phyloP scores from a whole-genome alignment of 805 yeast genomes.

The Lachancea fermentati region DNA sequence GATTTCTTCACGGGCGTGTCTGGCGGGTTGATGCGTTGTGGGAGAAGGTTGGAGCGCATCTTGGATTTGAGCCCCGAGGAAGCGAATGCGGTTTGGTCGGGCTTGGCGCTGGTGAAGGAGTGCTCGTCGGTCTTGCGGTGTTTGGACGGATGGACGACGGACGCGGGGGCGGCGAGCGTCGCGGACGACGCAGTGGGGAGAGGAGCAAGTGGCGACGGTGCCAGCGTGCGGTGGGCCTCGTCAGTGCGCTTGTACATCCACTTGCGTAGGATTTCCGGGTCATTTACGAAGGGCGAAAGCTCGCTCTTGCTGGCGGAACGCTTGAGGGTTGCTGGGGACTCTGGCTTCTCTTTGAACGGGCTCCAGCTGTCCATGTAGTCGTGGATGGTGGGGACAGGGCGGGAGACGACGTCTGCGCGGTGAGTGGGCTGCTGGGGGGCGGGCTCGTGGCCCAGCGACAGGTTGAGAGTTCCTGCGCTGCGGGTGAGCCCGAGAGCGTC shows the following conservation, averaged over 20 bases:
- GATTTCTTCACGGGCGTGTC: slow-evolving; percentile 32
- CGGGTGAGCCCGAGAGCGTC: slow-evolving; percentile 38
- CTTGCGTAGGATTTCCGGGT: slow-evolving; percentile 17
- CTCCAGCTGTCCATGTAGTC: slow-evolving; percentile 26
- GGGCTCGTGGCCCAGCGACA: slow-evolving; percentile 38
- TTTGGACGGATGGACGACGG: slow-evolving; percentile 2
- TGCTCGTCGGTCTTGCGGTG: slow-evolving; percentile 6
- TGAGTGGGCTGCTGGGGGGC: slow-evolving; percentile 6
- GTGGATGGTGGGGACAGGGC: slow-evolving; percentile 14
- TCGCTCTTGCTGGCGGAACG: slow-evolving; percentile 27
- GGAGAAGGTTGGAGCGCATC: slow-evolving; percentile 15
- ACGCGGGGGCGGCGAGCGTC: neutral
- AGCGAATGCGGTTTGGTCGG: slow-evolving; percentile 26
- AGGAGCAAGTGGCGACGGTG: no score
- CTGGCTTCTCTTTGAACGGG: slow-evolving; percentile 19
- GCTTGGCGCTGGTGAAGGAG: slow-evolving; percentile 18
- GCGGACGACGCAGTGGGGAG: neutral
- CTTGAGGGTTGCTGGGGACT: slow-evolving; percentile 18
- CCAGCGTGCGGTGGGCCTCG: neutral
- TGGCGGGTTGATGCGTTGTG: slow-evolving; percentile 25
- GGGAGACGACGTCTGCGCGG: no score
- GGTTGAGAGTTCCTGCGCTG: slow-evolving; percentile 47
- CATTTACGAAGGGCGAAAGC: slow-evolving; percentile 29
- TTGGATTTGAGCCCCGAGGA: slow-evolving; percentile 29
- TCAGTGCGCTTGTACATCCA: slow-evolving; percentile 16